phyloP scores from a whole-genome alignment of 2,329 filamentous ascomycete species.

The Fusarium duplospermum region DNA sequence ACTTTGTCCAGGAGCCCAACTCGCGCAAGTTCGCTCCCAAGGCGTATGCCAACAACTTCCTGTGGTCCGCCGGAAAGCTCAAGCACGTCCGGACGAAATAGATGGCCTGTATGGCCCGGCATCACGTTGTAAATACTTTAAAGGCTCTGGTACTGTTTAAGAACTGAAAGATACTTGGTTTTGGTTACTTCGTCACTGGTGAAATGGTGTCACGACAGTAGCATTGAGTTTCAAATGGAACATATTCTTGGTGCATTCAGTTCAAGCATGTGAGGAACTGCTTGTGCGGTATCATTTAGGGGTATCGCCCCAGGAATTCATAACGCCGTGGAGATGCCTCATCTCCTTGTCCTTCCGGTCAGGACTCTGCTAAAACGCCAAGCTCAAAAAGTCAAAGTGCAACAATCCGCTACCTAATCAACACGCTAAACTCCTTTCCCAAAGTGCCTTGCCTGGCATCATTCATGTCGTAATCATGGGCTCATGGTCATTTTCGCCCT shows the following conservation, averaged over 20 bases:
- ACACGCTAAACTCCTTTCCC: slow-evolving; percentile 25
- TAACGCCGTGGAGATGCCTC: slow-evolving; percentile 30
- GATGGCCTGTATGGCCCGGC: slow-evolving; percentile 37
- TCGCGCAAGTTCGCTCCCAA: slow-evolving; percentile 87
- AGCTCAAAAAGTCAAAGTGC: slow-evolving; percentile 17
- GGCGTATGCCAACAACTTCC: slow-evolving; percentile 95
- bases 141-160: slow-evolving; percentile 27
- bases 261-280: not conserved
- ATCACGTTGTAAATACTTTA: slow-evolving; percentile 46
- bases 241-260: not conserved
- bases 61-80: slow-evolving; percentile 85
- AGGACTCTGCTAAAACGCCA: slow-evolving; percentile 38
- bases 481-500: slow-evolving; percentile 58
- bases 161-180: not conserved
- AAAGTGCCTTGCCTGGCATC: slow-evolving; percentile 10
- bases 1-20: slow-evolving; percentile 98
- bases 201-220: not conserved
- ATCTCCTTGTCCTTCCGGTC: slow-evolving; percentile 23
- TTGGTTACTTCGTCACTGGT: not conserved
- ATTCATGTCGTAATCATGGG: slow-evolving; percentile 64
- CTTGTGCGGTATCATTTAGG: not conserved
- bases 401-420: slow-evolving; percentile 25
- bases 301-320: not conserved
- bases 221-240: not conserved
- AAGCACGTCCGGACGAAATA: slow-evolving; percentile 89